phyloP scores from a whole-genome alignment of 176 grass and related monocot species.

The Zoysia pacifica region DNA sequence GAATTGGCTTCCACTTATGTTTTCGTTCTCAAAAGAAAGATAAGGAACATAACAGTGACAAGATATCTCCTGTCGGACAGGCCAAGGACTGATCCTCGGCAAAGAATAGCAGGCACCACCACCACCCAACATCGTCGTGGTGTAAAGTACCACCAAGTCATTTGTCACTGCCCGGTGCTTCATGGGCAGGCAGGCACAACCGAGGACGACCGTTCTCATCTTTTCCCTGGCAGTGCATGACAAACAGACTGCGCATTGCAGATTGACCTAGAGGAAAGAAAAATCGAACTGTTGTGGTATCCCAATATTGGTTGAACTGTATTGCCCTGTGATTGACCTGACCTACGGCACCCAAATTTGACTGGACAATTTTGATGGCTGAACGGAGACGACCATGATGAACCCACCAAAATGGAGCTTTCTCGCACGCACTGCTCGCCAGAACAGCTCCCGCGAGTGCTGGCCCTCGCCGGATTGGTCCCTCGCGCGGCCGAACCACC shows the following conservation, averaged over 20 bases:
- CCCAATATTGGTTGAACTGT: neutral
- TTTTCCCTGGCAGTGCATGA: neutral
- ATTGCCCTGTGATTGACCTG: neutral
- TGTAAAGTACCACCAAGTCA: neutral
- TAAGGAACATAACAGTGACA: neutral
- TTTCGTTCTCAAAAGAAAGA: constrained; percentile 36
- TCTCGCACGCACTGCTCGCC: neutral
- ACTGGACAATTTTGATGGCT: neutral
- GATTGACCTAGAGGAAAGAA: neutral
- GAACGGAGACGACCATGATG: neutral
- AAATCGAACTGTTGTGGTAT: neutral
- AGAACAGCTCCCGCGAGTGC: neutral
- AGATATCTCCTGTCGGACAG: constrained; percentile 23
- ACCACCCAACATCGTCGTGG: neutral
- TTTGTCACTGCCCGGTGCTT: constrained; percentile 29
- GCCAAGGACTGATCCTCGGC: neutral
- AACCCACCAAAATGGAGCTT: neutral
- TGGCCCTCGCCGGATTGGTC: neutral
- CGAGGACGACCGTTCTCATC: neutral
- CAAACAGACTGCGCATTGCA: neutral
- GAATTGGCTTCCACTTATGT: constrained; percentile 19
- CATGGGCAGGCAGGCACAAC: constrained; percentile 37
- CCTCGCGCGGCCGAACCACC: neutral
- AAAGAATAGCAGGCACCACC: constrained; percentile 29
- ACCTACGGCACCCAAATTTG: neutral